A percentile compares a stretch with the other conserved stretches of the same genome.
These are phyloP conservation scores for Kokia cookei DNA, from an alignment of 441 rosid species.

Conservation along the genomic window DNA sequence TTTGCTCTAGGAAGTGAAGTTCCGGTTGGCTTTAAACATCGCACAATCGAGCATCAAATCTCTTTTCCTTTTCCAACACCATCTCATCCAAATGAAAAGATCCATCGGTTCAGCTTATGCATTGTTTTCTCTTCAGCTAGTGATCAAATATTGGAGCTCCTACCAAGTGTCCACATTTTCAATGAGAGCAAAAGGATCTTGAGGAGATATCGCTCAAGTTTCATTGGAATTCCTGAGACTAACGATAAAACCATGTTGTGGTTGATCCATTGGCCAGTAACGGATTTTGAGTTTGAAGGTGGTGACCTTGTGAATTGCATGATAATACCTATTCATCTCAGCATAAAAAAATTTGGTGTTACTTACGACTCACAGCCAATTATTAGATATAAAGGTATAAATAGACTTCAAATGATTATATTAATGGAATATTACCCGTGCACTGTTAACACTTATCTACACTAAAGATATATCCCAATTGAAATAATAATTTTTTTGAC, in stretches of 20 bases:
- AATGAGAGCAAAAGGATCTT: not conserved
- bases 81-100: not conserved
- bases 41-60: not conserved
- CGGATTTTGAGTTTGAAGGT: not conserved
- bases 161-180: not conserved
- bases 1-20: no score
- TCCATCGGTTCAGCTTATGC: not conserved
- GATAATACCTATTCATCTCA: not conserved
- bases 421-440: no score
- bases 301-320: not conserved
- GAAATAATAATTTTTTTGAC: no score
- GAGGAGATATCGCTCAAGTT: not conserved
- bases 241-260: not conserved
- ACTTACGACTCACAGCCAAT: not conserved
- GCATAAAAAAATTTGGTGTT: not conserved
- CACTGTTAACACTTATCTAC: no score
- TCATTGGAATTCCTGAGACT: not conserved
- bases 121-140: not conserved
- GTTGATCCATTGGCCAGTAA: not conserved
- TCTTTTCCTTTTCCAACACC: not conserved
- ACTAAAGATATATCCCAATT: no score
- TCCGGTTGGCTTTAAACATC: no score
- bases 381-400: no score
- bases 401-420: no score
- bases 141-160: not conserved